Base-by-base conservation (phyloP, 148 eudicot genomes). In the Amaranthus cruentus region DNA sequence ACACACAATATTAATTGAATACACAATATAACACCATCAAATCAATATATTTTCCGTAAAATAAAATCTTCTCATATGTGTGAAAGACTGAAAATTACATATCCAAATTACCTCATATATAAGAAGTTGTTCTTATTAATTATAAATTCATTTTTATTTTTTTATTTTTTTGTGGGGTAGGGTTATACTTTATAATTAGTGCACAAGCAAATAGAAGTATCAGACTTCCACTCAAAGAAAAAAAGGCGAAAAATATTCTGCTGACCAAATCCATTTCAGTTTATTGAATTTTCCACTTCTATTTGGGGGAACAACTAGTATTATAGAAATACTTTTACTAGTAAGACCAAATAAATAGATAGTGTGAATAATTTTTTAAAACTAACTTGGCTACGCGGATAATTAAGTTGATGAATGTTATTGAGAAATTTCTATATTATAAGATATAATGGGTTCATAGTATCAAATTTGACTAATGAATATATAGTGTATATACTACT, bases 71-170 rank as follows among this genome's bases (percentile, higher is more conserved):
- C 38, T 28, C 38, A 28, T 28, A 28, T 28, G 38, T 28, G 38
- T 28, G 38, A 28, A 28, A 28, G 38, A 28, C 38, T 28, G 38
- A 28, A 28, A 28, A 28, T 28, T 28, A 28, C 38, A 28, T 28
- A 28, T 0, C 38, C 38, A 28, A 28, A 28, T 28, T 28, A 28
- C 38, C 38, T 28, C 28, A 21, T 66, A 55, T 64, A 70, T 13
- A 38, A 15, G 42, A 8, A 50, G 7, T 50, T 48, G 28, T 54
- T 42, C 21, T 28, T 18, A 28, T 60, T 60, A 60, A 60, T 28
- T 15, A 38, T 77, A 69, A 62, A 7, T 44, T 69, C 14, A 11
- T 64, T 55, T 48, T 68, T 15, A 47, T 55, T 73, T 44, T 56
- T 63, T 55, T 18, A 43, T 55, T 56, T 70, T 44, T 3, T 28